Evolutionary conservation across 805 yeast species (phyloP), one percentile per base, ranked within the genome.

Genomic region (Barnettozyma botsteinii): DNA sequence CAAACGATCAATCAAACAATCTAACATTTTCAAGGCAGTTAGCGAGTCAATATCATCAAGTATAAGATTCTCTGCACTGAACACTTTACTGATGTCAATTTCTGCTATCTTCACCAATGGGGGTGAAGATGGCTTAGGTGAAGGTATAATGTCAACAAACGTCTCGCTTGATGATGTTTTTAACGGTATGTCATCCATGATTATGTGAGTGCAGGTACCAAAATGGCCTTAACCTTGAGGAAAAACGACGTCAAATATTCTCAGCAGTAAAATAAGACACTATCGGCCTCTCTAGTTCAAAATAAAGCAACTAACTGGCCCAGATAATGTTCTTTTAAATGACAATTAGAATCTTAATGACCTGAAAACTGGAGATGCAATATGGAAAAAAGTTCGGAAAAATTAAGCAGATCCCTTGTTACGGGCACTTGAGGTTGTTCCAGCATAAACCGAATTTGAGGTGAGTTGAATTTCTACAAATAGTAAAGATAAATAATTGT

Each of bases 91-190:
- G n/a, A 51, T 25, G 37, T 50, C 51, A 10, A 46, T 40, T 6
- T 42, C 45, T 9, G 37, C 36, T 1, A 48, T 37, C 26, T 24
- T 28, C 8, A 39, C 41, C 4, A 37, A 17, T 1, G 45, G 37
- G 3, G 52, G 52, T 5, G 53, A 33, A 19, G 42, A 39, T 1
- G 46, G 24, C 12, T 35, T 38, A 5, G 28, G 14, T 8, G 37
- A 19, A 9, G 24, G 23, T 12, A 34, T 35, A 19, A 26, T 21
- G 20, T 38, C 42, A 21, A 32, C 37, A 32, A 42, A 42, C 2
- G 46, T 42, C 17, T 36, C 38, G 3, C 20, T 24, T 20, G 32
- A 19, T 14, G 37, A 12, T 15, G 25, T 17, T 32, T 32, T 36
- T n/a, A 40, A 31, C 17, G 27, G 36, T 22, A 40, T 40, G 4